These are phyloP conservation scores for Mikania micrantha DNA, from an alignment of 129 eudicot species.

Conservation along the genomic window DNA sequence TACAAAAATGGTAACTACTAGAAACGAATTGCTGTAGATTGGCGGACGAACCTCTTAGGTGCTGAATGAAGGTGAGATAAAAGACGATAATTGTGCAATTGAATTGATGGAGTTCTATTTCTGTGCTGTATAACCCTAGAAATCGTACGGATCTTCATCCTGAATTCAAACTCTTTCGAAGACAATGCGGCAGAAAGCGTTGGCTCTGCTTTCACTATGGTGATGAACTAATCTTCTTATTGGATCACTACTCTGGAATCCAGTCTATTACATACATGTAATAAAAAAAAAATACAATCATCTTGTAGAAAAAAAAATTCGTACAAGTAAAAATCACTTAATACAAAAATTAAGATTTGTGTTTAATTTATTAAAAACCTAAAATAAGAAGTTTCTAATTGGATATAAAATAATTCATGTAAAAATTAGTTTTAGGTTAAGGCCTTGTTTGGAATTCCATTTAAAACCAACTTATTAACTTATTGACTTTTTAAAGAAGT, in stretches of 20 bases:
- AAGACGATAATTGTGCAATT: conserved; percentile 10
- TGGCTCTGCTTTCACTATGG: conserved; percentile 3
- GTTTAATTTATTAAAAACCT: no score
- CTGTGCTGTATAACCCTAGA: conserved; percentile 21
- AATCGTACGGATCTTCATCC: conserved; percentile 27
- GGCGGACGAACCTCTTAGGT: conserved; percentile 17
- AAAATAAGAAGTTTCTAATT: no score
- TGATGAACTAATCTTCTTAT: background rate
- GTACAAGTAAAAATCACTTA: no score
- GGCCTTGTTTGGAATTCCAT: no score
- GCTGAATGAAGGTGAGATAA: conserved; percentile 27
- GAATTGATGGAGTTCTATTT: conserved; percentile 18
- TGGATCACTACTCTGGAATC: background rate
- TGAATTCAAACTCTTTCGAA: background rate
- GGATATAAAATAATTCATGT: no score
- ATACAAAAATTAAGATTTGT: no score
- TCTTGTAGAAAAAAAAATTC: no score
- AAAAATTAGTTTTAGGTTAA: no score
- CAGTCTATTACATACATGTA: no score
- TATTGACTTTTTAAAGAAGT: no score
- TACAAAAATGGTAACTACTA: background rate
- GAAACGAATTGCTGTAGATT: background rate
- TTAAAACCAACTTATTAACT: no score
- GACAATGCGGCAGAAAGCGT: background rate
- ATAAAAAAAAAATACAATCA: no score